These are phyloP conservation scores for Suillus americanus DNA, from an alignment of 768 basidiomycete species.

Conservation along the genomic window DNA sequence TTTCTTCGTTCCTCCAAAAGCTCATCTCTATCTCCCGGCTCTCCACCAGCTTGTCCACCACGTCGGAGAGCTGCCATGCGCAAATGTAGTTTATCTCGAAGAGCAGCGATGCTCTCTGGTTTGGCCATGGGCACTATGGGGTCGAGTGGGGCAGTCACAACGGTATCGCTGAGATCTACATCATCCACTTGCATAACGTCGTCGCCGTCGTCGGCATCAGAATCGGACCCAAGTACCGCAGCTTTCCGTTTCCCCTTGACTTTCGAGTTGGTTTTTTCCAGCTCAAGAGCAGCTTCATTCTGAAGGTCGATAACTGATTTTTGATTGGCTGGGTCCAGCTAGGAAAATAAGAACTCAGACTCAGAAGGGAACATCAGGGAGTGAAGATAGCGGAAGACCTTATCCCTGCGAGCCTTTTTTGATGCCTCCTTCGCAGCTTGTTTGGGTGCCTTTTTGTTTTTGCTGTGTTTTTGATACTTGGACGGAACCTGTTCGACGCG, in stretches of 20 bases:
- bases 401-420: slow-evolving; percentile 85
- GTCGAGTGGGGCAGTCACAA: not conserved
- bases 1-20: slow-evolving; percentile 76
- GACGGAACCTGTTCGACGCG: not conserved
- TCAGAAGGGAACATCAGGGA: not conserved
- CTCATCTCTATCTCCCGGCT: slow-evolving; percentile 72
- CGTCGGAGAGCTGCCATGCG: slow-evolving; percentile 71
- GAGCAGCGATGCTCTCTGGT: slow-evolving; percentile 56
- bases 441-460: slow-evolving; percentile 79
- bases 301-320: slow-evolving; percentile 76
- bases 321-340: slow-evolving; percentile 94
- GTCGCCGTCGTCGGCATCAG: slow-evolving; percentile 26
- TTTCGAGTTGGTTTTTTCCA: slow-evolving; percentile 23
- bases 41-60: slow-evolving; percentile 35
- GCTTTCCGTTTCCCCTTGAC: slow-evolving; percentile 53
- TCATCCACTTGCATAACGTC: slow-evolving; percentile 33
- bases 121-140: slow-evolving; percentile 61
- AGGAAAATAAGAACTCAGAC: not conserved
- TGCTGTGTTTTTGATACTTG: slow-evolving; percentile 86
- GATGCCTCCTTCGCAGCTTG: slow-evolving; percentile 87
- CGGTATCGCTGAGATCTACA: slow-evolving; percentile 27
- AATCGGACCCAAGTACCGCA: slow-evolving; percentile 27
- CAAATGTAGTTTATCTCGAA: slow-evolving; percentile 74
- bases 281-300: slow-evolving; percentile 43
- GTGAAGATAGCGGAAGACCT: slow-evolving; percentile 45